A percentile compares a stretch with the other conserved stretches of the same genome.
phyloP scores from a whole-genome alignment of 805 yeast species.

The Lipomyces kockii region DNA sequence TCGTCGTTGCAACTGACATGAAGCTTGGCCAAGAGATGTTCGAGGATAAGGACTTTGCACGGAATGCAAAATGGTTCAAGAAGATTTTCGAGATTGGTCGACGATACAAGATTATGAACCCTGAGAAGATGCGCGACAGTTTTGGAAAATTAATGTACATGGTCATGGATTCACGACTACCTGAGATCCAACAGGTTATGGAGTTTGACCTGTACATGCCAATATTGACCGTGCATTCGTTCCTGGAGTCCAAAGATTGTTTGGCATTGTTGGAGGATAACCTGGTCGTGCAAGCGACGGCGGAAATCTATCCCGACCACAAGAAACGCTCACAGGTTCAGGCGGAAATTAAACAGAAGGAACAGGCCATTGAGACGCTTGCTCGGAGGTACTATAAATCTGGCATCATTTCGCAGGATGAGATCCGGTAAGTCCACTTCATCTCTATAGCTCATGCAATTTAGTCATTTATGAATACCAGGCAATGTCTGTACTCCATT shows the following conservation, averaged over 20 bases:
- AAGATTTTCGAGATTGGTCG: conserved; percentile 76
- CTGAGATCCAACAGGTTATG: conserved; percentile 70
- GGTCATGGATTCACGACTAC: conserved; percentile 78
- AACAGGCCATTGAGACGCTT: conserved; percentile 66
- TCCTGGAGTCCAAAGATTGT: conserved; percentile 50
- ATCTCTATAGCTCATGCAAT: neutral
- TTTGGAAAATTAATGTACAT: conserved; percentile 81
- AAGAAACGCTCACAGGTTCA: conserved; percentile 60
- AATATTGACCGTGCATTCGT: conserved; percentile 61
- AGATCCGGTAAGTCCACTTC: conserved; percentile 51
- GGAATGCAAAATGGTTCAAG: conserved; percentile 75
- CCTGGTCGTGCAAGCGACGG: conserved; percentile 64
- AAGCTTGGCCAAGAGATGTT: conserved; percentile 68
- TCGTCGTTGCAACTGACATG: conserved; percentile 77
- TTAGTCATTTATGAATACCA: neutral
- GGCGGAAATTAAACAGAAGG: conserved; percentile 66
- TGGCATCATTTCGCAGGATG: conserved; percentile 54
- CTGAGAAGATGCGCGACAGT: conserved; percentile 76
- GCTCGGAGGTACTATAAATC: conserved; percentile 56
- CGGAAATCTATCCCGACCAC: conserved; percentile 65
- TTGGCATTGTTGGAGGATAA: conserved; percentile 60
- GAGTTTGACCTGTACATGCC: conserved; percentile 79
- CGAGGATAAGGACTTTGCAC: conserved; percentile 67
- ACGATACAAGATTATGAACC: conserved; percentile 82
- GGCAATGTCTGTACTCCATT: conserved; percentile 70